Evolutionary conservation across 805 yeast species (phyloP).

Genomic region (Deakozyma indianensis): DNA sequence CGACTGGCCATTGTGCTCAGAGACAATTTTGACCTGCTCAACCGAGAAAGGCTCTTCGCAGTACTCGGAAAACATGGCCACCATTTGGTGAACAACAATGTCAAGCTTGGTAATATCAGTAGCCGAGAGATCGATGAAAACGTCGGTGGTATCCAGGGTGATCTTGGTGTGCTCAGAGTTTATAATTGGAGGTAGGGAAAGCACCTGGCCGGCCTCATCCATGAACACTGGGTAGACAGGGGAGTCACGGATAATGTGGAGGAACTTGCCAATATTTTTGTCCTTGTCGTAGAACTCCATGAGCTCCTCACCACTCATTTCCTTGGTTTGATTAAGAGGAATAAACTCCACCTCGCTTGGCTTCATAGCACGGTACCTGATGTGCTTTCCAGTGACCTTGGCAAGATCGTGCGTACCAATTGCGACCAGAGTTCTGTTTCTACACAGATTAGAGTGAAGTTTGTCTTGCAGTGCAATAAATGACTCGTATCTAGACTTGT

Average conservation of each 20-base stretch:
- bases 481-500: conserved; percentile 77
- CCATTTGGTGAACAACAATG: conserved; percentile 79
- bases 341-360: conserved; percentile 58
- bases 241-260: conserved; percentile 75
- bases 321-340: conserved; percentile 28
- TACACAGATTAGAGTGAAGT: conserved; percentile 86
- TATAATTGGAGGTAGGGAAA: conserved; percentile 94
- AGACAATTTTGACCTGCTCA: conserved; percentile 79
- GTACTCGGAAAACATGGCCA: conserved; percentile 91
- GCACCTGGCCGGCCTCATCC: conserved; percentile 61
- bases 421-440: conserved; percentile 94
- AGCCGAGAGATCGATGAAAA: conserved; percentile 89
- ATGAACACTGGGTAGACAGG: conserved; percentile 84
- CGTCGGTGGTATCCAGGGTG: conserved; percentile 67
- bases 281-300: conserved; percentile 86
- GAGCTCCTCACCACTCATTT: conserved; percentile 59
- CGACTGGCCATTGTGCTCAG: conserved; percentile 64
- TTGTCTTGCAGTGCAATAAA: conserved; percentile 94
- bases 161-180: conserved; percentile 87
- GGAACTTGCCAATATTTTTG: conserved; percentile 76
- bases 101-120: conserved; percentile 91
- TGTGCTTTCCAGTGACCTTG: conserved; percentile 54
- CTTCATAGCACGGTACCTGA: conserved; percentile 71
- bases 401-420: conserved; percentile 97
- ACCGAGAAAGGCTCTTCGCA: conserved; percentile 67